Conservation (phyloP, 139 green algal species). For the Tetraselmis striata region DNA sequence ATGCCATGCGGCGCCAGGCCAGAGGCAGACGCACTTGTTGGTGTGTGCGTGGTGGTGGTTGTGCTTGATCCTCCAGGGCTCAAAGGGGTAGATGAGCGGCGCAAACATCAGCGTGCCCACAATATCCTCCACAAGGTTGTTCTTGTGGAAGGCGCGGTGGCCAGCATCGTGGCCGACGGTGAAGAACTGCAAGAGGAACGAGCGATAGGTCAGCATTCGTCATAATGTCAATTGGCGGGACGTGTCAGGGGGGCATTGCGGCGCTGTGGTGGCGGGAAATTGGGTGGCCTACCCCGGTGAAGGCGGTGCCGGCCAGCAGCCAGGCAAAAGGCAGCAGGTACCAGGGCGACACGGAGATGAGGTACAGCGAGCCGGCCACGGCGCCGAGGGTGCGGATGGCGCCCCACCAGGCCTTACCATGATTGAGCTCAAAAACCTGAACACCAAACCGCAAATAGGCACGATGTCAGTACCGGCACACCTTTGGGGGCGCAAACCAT, state of each 20-base stretch:
- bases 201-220: too few species aligned
- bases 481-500: not conserved
- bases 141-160: conserved; percentile 88
- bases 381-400: conserved; percentile 53
- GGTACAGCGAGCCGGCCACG: conserved; percentile 55
- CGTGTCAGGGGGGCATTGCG: not conserved
- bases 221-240: too few species aligned
- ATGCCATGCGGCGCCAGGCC: too few species aligned
- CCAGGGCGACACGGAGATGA: conserved; percentile 79
- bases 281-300: conserved; percentile 72
- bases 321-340: conserved; percentile 90
- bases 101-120: conserved; percentile 88
- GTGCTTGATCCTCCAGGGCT: conserved; percentile 99
- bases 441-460: not conserved
- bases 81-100: conserved; percentile 94
- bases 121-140: conserved; percentile 95
- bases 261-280: not conserved
- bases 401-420: conserved; percentile 64
- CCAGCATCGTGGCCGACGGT: conserved; percentile 92
- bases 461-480: not conserved
- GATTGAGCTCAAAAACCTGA: conserved; percentile 81
- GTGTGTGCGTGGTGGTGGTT: conserved; percentile 96
- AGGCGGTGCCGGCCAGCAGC: conserved; percentile 80
- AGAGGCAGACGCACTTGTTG: conserved; percentile 76
- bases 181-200: conserved; percentile 64